Base-by-base conservation (phyloP, 2,329 filamentous ascomycete species). In the Metarhizium sp. region DNA sequence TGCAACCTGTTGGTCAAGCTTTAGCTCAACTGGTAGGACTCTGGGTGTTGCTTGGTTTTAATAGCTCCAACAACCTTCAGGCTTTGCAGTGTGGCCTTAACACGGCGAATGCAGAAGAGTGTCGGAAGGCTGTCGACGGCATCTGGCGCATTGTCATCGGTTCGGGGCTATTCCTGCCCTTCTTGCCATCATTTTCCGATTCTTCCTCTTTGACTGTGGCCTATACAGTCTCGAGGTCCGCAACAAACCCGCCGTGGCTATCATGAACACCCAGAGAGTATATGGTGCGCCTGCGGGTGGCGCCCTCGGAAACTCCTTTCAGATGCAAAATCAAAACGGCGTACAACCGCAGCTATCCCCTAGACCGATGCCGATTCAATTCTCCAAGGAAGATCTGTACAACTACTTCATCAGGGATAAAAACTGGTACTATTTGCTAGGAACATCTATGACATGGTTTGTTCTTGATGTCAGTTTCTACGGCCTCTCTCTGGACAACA, bases 81-180 rank as follows among this genome's bases (percentile, higher is more conserved):
- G 73, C 65, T 4, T 71, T 75, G 69, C 73, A 74, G 51, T 79
- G 77, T 58, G 77, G 77, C 18, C 68, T 79, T 43, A 73, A 79
- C 59, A 68, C 61, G 1, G 62, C 71, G 6, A 64, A 78, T 59
- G 69, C 75, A 7, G 69, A 73, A 7, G 73, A 77, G 56, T 79
- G 77, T 59, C 72, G 73, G 40, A 66, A 67, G 55, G 69, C 68
- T 7, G 62, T 86, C 2, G 84, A 87, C 59, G 79, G 76, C 1
- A 81, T 85, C 59, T 87, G 84, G 84, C 76, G 84, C 50, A 85
- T 85, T 62, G 81, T 87, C 34, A 80, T 86, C 59, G 84, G 82
- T 2, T 79, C 84, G 0, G 84, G 6, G 82, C 82, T 8, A 73
- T 86, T 0, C 84, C 84, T 0, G 84, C 82, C 4, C 70, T 83